Conservation (phyloP, 495 filamentous ascomycete species). For the Evernia prunastri region DNA sequence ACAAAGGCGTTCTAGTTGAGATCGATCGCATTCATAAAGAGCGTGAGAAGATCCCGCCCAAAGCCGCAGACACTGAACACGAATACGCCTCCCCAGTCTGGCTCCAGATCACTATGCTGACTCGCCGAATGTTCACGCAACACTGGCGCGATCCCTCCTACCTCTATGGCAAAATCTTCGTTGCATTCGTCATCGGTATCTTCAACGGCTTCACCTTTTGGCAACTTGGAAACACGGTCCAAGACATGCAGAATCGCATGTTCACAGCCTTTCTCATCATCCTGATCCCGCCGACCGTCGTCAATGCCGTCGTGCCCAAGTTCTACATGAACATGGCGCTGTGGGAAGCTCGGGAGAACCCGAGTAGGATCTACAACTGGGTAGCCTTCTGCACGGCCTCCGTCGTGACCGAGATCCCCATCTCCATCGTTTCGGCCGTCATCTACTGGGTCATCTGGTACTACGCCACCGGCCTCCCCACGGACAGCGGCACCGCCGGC, state of each 20-base stretch:
- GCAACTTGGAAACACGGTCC: slow-evolving; percentile 57
- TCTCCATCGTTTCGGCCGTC: slow-evolving; percentile 52
- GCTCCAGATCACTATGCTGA: slow-evolving; percentile 54
- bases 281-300: slow-evolving; percentile 62
- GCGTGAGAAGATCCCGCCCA: slow-evolving; percentile 43
- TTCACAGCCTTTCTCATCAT: slow-evolving; percentile 68
- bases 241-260: slow-evolving; percentile 74
- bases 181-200: slow-evolving; percentile 59
- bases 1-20: slow-evolving; percentile 46
- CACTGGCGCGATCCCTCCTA: slow-evolving; percentile 70
- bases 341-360: slow-evolving; percentile 71
- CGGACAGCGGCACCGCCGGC: slow-evolving; percentile 56
- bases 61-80: slow-evolving; percentile 36
- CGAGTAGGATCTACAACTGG: slow-evolving; percentile 76
- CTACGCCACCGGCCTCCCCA: slow-evolving; percentile 65
- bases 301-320: slow-evolving; percentile 76
- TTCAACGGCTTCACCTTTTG: slow-evolving; percentile 88
- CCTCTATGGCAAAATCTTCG: slow-evolving; percentile 68
- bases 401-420: slow-evolving; percentile 70
- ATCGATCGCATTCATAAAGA: slow-evolving; percentile 54
- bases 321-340: slow-evolving; percentile 73
- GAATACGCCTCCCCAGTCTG: slow-evolving; percentile 60
- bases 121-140: slow-evolving; percentile 58
- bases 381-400: slow-evolving; percentile 73
- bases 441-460: slow-evolving; percentile 80